phyloP scores from a whole-genome alignment of 2,329 filamentous ascomycete species.

The Grosmannia clavigera region DNA sequence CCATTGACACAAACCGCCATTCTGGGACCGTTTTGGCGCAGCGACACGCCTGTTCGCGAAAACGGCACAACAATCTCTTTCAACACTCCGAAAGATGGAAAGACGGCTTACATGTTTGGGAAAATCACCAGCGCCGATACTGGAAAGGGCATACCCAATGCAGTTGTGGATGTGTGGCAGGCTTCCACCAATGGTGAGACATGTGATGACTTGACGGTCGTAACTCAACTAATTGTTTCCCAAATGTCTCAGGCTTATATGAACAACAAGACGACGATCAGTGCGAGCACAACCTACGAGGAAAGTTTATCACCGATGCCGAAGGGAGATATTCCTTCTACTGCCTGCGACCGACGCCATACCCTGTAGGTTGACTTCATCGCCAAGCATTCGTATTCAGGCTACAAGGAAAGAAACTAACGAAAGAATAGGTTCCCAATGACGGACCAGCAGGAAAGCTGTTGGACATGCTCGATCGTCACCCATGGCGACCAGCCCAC shows the following conservation, averaged over 20 bases:
- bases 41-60: constrained; percentile 42
- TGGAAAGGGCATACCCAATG: constrained; percentile 40
- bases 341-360: constrained; percentile 47
- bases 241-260: constrained; percentile 30
- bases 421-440: neutral
- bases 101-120: constrained; percentile 46
- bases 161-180: constrained; percentile 50
- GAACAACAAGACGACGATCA: constrained; percentile 54
- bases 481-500: constrained; percentile 25
- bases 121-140: constrained; percentile 24
- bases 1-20: constrained; percentile 39
- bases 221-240: neutral
- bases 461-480: constrained; percentile 22
- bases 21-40: constrained; percentile 55
- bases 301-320: constrained; percentile 17
- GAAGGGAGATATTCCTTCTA: constrained; percentile 52
- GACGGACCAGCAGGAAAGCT: constrained; percentile 19
- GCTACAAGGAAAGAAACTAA: neutral
- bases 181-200: constrained; percentile 37
- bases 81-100: constrained; percentile 21
- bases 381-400: neutral
- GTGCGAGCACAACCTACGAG: constrained; percentile 11
- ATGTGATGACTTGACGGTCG: neutral
- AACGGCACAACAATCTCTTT: constrained; percentile 44
- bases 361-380: constrained; percentile 23